Evolutionary conservation across 805 yeast species (phyloP).

Genomic region (Zygosaccharomyces kombuchaensis): DNA sequence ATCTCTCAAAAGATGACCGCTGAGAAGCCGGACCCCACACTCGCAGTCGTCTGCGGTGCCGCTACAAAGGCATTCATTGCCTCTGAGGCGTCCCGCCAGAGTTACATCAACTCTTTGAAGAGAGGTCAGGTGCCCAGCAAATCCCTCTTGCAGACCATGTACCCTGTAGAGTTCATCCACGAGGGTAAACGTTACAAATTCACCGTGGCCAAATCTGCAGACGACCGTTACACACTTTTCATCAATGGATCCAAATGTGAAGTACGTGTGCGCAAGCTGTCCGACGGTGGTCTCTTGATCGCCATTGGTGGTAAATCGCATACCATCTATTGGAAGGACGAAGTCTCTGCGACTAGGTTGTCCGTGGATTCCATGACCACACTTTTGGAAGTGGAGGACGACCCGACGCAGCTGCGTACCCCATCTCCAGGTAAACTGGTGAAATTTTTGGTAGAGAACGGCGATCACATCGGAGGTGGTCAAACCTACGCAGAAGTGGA

Average conservation of each 20-base stretch:
- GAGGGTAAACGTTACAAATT: slow-evolving; percentile 91
- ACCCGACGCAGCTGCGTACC: slow-evolving; percentile 96
- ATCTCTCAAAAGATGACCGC: slow-evolving; percentile 91
- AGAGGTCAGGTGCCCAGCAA: slow-evolving; percentile 94
- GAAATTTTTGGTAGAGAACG: slow-evolving; percentile 87
- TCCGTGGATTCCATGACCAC: slow-evolving; percentile 96
- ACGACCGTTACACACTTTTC: slow-evolving; percentile 80
- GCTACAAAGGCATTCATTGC: slow-evolving; percentile 89
- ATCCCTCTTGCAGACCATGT: slow-evolving; percentile 75
- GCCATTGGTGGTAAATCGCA: slow-evolving; percentile 91
- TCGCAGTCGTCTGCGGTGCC: slow-evolving; percentile 97
- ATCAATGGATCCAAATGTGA: slow-evolving; percentile 89
- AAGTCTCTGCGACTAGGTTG: slow-evolving; percentile 89
- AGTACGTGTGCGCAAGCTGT: slow-evolving; percentile 80
- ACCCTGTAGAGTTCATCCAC: slow-evolving; percentile 91
- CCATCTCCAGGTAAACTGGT: slow-evolving; percentile 99
- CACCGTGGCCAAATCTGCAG: slow-evolving; percentile 90
- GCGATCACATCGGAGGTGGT: slow-evolving; percentile 88
- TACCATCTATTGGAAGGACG: slow-evolving; percentile 96
- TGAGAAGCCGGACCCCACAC: slow-evolving; percentile 87
- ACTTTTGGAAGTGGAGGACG: slow-evolving; percentile 88
- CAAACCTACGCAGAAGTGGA: slow-evolving; percentile 98
- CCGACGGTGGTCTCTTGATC: slow-evolving; percentile 91
- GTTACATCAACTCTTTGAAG: slow-evolving; percentile 73
- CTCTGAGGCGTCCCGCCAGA: slow-evolving; percentile 62